These are phyloP conservation scores for Phoma sp. DNA, from an alignment of 2,329 filamentous ascomycete genomes.

Conservation along the genomic window DNA sequence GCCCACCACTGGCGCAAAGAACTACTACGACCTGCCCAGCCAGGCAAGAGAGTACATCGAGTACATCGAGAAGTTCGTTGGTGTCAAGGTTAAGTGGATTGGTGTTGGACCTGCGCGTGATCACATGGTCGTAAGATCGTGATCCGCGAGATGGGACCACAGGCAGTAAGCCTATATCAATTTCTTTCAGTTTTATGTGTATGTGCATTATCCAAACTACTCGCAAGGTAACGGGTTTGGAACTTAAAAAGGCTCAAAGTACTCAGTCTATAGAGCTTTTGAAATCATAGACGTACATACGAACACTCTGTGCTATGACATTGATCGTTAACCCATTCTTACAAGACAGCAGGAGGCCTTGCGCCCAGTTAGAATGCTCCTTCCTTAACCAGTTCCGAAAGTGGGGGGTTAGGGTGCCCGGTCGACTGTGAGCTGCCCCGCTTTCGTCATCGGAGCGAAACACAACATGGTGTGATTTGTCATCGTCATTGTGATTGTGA, in stretches of 20 bases:
- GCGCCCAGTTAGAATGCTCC: background rate
- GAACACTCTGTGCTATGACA: background rate
- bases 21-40: slow-evolving; percentile 68
- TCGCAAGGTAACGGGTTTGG: background rate
- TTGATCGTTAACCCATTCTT: background rate
- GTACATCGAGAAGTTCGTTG: slow-evolving; percentile 71
- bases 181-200: slow-evolving; percentile 1
- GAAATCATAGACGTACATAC: slow-evolving; percentile 11
- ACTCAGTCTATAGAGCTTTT: background rate
- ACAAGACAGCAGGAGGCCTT: background rate
- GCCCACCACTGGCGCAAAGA: slow-evolving; percentile 66
- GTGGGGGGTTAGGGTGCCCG: slow-evolving; percentile 11
- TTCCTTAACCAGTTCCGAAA: background rate
- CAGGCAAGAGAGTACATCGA: slow-evolving; percentile 71
- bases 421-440: slow-evolving; percentile 17
- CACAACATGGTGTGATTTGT: slow-evolving; percentile 19
- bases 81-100: slow-evolving; percentile 69
- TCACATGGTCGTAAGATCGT: slow-evolving; percentile 66
- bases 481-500: slow-evolving; percentile 1
- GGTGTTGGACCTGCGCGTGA: slow-evolving; percentile 72
- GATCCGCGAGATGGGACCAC: slow-evolving; percentile 19
- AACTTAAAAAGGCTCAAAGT: background rate
- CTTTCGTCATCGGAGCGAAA: slow-evolving; percentile 25
- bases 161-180: slow-evolving; percentile 5
- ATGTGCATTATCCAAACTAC: slow-evolving; percentile 2